phyloP scores from a whole-genome alignment of 2,329 filamentous ascomycete genomes.

The Penicillium crustosum region DNA sequence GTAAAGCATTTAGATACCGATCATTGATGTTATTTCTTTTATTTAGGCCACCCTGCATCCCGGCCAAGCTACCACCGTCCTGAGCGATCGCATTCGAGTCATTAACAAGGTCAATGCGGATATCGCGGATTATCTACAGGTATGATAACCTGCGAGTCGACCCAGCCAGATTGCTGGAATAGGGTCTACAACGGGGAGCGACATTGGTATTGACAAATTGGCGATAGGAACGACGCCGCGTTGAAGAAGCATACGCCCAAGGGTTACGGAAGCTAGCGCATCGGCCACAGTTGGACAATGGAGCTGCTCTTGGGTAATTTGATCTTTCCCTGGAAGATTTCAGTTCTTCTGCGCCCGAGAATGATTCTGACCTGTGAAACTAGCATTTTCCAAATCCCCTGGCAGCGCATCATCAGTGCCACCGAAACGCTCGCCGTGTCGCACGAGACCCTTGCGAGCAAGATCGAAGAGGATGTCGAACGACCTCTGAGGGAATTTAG shows the following conservation, averaged over 20 bases:
- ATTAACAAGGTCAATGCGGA: slow-evolving; percentile 84
- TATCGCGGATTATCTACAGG: slow-evolving; percentile 96
- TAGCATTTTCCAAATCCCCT: slow-evolving; percentile 87
- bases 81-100: slow-evolving; percentile 84
- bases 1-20: slow-evolving; percentile 15
- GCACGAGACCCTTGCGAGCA: slow-evolving; percentile 75
- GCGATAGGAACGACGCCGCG: slow-evolving; percentile 78
- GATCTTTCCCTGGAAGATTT: neutral
- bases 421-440: slow-evolving; percentile 79
- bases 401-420: slow-evolving; percentile 80
- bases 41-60: slow-evolving; percentile 77
- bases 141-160: slow-evolving; percentile 47
- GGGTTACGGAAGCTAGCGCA: slow-evolving; percentile 77
- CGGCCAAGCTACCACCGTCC: slow-evolving; percentile 72
- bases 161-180: slow-evolving; percentile 14
- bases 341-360: neutral
- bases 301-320: slow-evolving; percentile 81
- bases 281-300: slow-evolving; percentile 70
- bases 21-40: neutral
- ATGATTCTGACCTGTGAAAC: slow-evolving; percentile 18
- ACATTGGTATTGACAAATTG: slow-evolving; percentile 13
- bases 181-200: neutral
- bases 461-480: slow-evolving; percentile 88
- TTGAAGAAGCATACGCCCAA: slow-evolving; percentile 87
- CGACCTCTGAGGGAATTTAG: slow-evolving; percentile 75